Evolutionary conservation across 306 rosid genomes (phyloP), one percentile per base, ranked within the genome.

Genomic region (Vigna mungo): DNA sequence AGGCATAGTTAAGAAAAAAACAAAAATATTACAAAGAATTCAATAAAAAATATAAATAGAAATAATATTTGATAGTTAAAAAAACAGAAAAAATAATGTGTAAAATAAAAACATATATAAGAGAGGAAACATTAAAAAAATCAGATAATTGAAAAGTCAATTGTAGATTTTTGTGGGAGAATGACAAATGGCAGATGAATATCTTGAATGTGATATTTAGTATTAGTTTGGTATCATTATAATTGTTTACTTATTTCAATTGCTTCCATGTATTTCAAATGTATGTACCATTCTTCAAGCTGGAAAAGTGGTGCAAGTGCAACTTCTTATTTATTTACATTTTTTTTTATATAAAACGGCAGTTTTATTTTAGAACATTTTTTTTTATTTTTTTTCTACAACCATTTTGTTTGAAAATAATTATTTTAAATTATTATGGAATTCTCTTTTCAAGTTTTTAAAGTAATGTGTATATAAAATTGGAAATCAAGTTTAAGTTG

Each of bases 101-200:
- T 37, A 37, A 6, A 37, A 7, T 37, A 37, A 7, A 37, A 37
- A 37, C 9, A 37, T 7, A 7, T 7, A 37, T 37, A 37, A 37
- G 9, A 37, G 43, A 6, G 9, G 1, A 37, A 7, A 37, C 7
- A 7, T 37, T 41, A 41, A 41, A 41, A 41, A 41, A 41, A 3
- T 9, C 2, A 8, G 46, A 9, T 2, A 41, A 41, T 6, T 41
- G n/a, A 46, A 46, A 30, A 30, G 4, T 30, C 34, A 30, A 3
- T 11, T 17, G 59, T 18, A 9, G 0, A 18, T 53, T 53, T 1
- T 4, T 8, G 11, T 68, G 39, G 21, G 62, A 56, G 39, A 81
- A 37, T 56, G 77, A 76, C 81, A 61, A 1, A 37, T 71, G 86
- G 76, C 79, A 54, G 41, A 47, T 64, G 15, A 48, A 78, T 56